Evolutionary conservation across 352 stramenopile species (phyloP).

Genomic region (Hyaloperonospora brassicae): DNA sequence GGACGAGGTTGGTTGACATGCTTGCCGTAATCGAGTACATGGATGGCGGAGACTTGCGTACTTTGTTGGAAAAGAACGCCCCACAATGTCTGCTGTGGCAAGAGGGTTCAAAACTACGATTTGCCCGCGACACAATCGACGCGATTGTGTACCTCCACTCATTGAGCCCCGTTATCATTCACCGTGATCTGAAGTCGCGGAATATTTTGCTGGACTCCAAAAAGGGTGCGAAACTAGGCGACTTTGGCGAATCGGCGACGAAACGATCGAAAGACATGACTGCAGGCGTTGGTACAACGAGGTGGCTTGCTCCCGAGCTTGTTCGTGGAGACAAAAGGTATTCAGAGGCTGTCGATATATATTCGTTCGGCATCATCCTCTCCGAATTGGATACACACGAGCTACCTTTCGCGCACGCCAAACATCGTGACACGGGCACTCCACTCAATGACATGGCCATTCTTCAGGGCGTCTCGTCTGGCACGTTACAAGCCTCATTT

Average conservation of each 20-base stretch:
- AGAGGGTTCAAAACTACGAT: slow-evolving; percentile 36
- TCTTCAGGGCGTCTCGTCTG: slow-evolving; percentile 44
- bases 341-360: slow-evolving; percentile 28
- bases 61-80: slow-evolving; percentile 38
- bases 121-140: slow-evolving; percentile 54
- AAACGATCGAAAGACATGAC: slow-evolving; percentile 38
- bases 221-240: slow-evolving; percentile 44
- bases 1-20: slow-evolving; percentile 62
- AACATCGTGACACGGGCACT: slow-evolving; percentile 22
- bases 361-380: slow-evolving; percentile 29
- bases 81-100: slow-evolving; percentile 21
- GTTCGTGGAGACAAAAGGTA: slow-evolving; percentile 28
- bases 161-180: slow-evolving; percentile 33
- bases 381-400: slow-evolving; percentile 28
- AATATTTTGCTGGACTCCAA: slow-evolving; percentile 39
- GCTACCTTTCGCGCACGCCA: slow-evolving; percentile 28
- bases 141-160: slow-evolving; percentile 59
- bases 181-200: slow-evolving; percentile 39
- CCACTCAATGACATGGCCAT: slow-evolving; percentile 50
- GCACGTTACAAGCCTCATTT: slow-evolving; percentile 33
- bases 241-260: slow-evolving; percentile 50
- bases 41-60: slow-evolving; percentile 54
- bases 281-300: slow-evolving; percentile 35
- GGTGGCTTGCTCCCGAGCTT: slow-evolving; percentile 47
- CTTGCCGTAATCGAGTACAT: slow-evolving; percentile 63